Conservation (phyloP, 1,284 basidiomycete species). For the Trametes pubescens region DNA sequence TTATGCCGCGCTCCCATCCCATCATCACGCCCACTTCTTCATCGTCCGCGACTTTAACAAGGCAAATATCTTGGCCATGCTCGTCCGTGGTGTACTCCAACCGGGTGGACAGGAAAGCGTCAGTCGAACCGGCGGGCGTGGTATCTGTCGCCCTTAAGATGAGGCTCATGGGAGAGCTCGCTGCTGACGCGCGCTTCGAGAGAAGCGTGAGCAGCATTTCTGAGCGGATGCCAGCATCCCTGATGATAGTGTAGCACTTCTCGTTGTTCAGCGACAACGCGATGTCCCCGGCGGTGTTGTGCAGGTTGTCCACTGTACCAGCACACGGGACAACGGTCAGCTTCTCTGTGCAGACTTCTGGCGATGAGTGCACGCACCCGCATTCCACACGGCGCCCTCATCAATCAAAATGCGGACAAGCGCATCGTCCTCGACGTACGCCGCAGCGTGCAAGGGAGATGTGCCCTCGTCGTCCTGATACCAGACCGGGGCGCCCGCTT, state of each 20-base stretch:
- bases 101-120: constrained; percentile 77
- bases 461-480: constrained; percentile 87
- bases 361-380: constrained; percentile 55
- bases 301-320: constrained; percentile 82
- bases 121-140: constrained; percentile 79
- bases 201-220: constrained; percentile 75
- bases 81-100: constrained; percentile 79
- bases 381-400: constrained; percentile 94
- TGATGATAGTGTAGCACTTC: constrained; percentile 77
- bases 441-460: constrained; percentile 90
- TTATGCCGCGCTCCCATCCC: constrained; percentile 92
- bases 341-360: not conserved
- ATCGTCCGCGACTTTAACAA: constrained; percentile 73
- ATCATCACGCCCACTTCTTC: constrained; percentile 93
- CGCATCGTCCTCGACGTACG: constrained; percentile 71
- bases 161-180: constrained; percentile 53
- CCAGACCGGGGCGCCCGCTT: constrained; percentile 89
- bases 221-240: constrained; percentile 87
- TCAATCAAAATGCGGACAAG: constrained; percentile 75
- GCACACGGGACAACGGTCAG: constrained; percentile 58
- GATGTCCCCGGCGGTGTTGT: constrained; percentile 88
- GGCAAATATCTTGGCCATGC: constrained; percentile 83
- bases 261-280: constrained; percentile 85
- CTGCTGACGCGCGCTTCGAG: constrained; percentile 49
- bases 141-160: constrained; percentile 65